Percentiles rank a stretch among this genome's conserved stretches.
Evolutionary conservation across 805 yeast species (phyloP).

Genomic region (Yamadazyma endophytica): DNA sequence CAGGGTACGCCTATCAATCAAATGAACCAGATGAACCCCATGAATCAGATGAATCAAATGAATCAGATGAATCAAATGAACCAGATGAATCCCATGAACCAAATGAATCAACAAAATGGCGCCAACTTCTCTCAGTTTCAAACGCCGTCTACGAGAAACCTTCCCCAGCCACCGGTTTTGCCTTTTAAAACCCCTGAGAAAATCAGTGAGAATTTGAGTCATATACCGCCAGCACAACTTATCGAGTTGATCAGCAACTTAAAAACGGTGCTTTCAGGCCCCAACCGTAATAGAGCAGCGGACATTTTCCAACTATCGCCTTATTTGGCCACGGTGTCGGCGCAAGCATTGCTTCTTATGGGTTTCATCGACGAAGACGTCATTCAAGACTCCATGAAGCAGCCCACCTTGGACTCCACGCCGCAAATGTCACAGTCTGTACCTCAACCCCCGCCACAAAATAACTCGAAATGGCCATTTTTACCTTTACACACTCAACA

Average conservation of each 20-base stretch:
- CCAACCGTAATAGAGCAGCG: constrained; percentile 47
- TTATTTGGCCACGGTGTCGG: constrained; percentile 59
- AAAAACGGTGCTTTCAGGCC: constrained; percentile 51
- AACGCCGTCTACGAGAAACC: constrained; percentile 25
- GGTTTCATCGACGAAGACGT: constrained; percentile 69
- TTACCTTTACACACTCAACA: constrained; percentile 46
- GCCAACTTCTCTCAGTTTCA: constrained; percentile 1
- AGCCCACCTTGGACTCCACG: constrained; percentile 10
- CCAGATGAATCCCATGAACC: too few species aligned
- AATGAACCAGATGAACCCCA: constrained; percentile 1
- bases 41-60: constrained; percentile 2
- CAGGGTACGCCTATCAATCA: neutral
- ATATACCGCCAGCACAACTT: constrained; percentile 66
- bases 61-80: constrained; percentile 2
- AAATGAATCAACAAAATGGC: too few species aligned
- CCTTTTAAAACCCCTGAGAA: constrained; percentile 52
- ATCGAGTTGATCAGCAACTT: constrained; percentile 66
- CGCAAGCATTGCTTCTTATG: constrained; percentile 73
- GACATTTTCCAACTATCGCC: constrained; percentile 52
- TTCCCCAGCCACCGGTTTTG: constrained; percentile 47
- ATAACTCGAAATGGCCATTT: constrained; percentile 41
- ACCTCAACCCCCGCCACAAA: constrained; percentile 10
- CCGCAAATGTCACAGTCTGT: constrained; percentile 13
- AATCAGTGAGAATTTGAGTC: constrained; percentile 56
- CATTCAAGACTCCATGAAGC: constrained; percentile 52